A percentile compares a stretch with the other conserved stretches of the same genome.
These are phyloP conservation scores for Alternaria triticimaculans DNA, from an alignment of 2,329 filamentous ascomycete species.

Conservation along the genomic window DNA sequence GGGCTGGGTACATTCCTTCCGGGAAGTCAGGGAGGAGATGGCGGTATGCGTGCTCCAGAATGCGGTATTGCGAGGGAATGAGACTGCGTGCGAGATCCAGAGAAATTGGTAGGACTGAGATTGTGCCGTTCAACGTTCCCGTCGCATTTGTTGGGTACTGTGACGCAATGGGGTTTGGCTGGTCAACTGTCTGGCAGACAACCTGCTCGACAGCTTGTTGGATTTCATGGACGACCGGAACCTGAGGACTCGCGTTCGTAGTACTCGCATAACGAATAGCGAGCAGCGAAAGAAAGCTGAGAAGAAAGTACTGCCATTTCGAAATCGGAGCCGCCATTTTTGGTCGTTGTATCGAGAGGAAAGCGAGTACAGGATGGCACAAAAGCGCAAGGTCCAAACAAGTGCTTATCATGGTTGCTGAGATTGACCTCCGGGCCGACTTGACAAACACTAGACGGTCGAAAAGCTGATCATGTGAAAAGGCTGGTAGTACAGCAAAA, in stretches of 20 bases:
- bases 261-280: slow-evolving; percentile 34
- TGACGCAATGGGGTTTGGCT: slow-evolving; percentile 58
- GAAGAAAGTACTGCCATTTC: slow-evolving; percentile 33
- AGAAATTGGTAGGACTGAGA: slow-evolving; percentile 60
- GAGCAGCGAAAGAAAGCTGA: slow-evolving; percentile 37
- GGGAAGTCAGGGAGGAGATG: slow-evolving; percentile 59
- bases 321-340: slow-evolving; percentile 31
- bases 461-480: slow-evolving; percentile 12
- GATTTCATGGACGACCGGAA: neutral
- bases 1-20: slow-evolving; percentile 60
- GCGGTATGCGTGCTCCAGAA: slow-evolving; percentile 59
- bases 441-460: neutral
- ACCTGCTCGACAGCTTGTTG: neutral
- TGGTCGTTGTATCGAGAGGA: slow-evolving; percentile 35
- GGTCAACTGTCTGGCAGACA: slow-evolving; percentile 36
- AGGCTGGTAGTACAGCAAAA: neutral
- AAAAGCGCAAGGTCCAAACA: slow-evolving; percentile 42
- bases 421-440: slow-evolving; percentile 4
- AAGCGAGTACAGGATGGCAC: slow-evolving; percentile 40
- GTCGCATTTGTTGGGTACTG: slow-evolving; percentile 58
- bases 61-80: slow-evolving; percentile 58
- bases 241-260: slow-evolving; percentile 12
- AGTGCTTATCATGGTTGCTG: slow-evolving; percentile 29
- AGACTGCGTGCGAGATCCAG: slow-evolving; percentile 55
- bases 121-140: slow-evolving; percentile 62